phyloP scores from a whole-genome alignment of 768 basidiomycete species.

The Neoboletus subvelutipes region DNA sequence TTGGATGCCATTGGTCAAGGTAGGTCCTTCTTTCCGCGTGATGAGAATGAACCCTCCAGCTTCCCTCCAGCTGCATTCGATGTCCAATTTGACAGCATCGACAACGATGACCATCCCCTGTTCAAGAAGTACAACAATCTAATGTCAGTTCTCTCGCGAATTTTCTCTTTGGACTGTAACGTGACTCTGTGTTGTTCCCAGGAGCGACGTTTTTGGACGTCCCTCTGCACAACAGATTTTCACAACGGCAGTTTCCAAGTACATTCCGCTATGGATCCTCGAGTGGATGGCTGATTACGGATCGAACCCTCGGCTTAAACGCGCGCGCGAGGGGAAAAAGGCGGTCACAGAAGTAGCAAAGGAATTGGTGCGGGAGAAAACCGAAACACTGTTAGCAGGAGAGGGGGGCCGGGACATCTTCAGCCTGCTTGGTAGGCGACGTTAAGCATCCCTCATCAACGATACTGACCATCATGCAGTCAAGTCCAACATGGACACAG shows the following conservation, averaged over 20 bases:
- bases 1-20: slow-evolving; percentile 53
- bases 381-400: slow-evolving; percentile 11
- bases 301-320: slow-evolving; percentile 21
- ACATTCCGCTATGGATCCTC: slow-evolving; percentile 22
- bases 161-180: slow-evolving; percentile 3
- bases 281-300: slow-evolving; percentile 35
- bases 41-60: not conserved
- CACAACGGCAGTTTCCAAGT: slow-evolving; percentile 11
- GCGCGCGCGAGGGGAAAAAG: slow-evolving; percentile 12
- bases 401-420: slow-evolving; percentile 18
- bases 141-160: slow-evolving; percentile 5
- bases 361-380: slow-evolving; percentile 20
- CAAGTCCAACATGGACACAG: slow-evolving; percentile 30
- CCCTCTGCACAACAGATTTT: slow-evolving; percentile 22
- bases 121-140: slow-evolving; percentile 11
- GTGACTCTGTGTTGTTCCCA: slow-evolving; percentile 21
- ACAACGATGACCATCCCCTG: slow-evolving; percentile 13
- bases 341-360: slow-evolving; percentile 11
- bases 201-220: slow-evolving; percentile 15
- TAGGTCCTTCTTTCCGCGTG: slow-evolving; percentile 9
- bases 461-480: slow-evolving; percentile 11
- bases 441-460: not conserved
- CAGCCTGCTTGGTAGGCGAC: slow-evolving; percentile 39
- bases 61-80: slow-evolving; percentile 44
- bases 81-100: slow-evolving; percentile 39